A percentile compares a stretch with the other conserved stretches of the same genome.
These are phyloP conservation scores for Boletus edulis DNA, from an alignment of 768 basidiomycete genomes.

Conservation along the genomic window DNA sequence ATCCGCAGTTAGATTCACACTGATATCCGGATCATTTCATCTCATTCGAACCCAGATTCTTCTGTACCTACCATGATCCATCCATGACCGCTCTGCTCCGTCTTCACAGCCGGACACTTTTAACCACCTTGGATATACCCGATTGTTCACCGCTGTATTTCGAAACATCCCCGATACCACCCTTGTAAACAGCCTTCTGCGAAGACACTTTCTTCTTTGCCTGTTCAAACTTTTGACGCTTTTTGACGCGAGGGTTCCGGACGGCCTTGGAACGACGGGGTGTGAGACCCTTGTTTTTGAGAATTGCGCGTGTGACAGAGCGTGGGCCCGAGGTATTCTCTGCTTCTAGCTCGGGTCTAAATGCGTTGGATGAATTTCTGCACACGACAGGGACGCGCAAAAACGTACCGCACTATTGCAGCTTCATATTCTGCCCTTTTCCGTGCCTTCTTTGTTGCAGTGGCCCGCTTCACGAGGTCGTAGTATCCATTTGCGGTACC, in stretches of 20 bases:
- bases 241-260: conserved; percentile 98
- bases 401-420: conserved; percentile 54
- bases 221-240: conserved; percentile 88
- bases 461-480: conserved; percentile 77
- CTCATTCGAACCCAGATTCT: conserved; percentile 15
- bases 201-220: conserved; percentile 90
- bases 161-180: conserved; percentile 70
- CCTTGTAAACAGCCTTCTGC: conserved; percentile 91
- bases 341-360: conserved; percentile 33
- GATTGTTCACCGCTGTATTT: conserved; percentile 89
- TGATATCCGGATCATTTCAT: conserved; percentile 3
- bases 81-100: neutral
- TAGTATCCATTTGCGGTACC: conserved; percentile 79
- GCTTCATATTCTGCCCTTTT: conserved; percentile 83
- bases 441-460: conserved; percentile 67
- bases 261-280: conserved; percentile 85
- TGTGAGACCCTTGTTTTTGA: conserved; percentile 93
- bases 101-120: conserved; percentile 67
- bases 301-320: conserved; percentile 83
- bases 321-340: conserved; percentile 71
- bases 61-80: conserved; percentile 14
- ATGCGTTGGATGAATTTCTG: conserved; percentile 1
- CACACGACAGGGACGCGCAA: neutral
- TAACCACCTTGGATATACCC: conserved; percentile 89
- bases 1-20: conserved; percentile 11